Evolutionary conservation across 129 eudicot species (phyloP), one percentile per base, ranked within the genome.

Genomic region (Pittosporum tobira): DNA sequence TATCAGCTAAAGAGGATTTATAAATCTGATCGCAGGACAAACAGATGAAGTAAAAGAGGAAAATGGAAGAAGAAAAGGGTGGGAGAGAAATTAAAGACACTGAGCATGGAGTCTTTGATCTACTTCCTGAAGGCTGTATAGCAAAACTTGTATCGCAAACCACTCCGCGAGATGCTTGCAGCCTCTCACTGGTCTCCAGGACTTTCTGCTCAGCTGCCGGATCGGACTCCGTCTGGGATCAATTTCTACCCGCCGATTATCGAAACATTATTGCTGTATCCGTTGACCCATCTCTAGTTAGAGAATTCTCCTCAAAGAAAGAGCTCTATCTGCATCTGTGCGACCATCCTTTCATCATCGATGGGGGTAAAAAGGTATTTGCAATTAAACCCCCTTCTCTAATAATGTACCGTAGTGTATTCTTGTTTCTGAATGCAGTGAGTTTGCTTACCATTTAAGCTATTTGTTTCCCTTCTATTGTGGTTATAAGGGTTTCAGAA

Each of bases 331-430:
- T 78, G 4, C 42, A 70, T 19, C 81, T 81, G 3, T 80, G 87
- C 18, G 79, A 85, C 52, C 56, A 57, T 29, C 95, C 86, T 0
- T 47, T 81, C 10, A 50, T 76, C 30, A 71, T 87, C 49, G 96
- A 87, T 23, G 81, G 69, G n/a, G 93, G 83, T 8, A 65, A 64
- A 25, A 80, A 77, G 96, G 96, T 87, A 63, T n/a, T n/a, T n/a
- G n/a, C n/a, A n/a, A n/a, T n/a, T n/a, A n/a, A n/a, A n/a, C n/a
- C n/a, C n/a, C n/a, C 13, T n/a, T n/a, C n/a, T n/a, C n/a, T n/a
- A n/a, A n/a, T n/a, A n/a, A n/a, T n/a, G n/a, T n/a, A n/a, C n/a
- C n/a, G n/a, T n/a, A n/a, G n/a, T n/a, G n/a, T n/a, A n/a, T n/a
- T n/a, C n/a, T n/a, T n/a, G n/a, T n/a, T n/a, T n/a, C n/a, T n/a